Conservation (phyloP, 2,329 filamentous ascomycete species). For the Neophaeococcomyces aloes region DNA sequence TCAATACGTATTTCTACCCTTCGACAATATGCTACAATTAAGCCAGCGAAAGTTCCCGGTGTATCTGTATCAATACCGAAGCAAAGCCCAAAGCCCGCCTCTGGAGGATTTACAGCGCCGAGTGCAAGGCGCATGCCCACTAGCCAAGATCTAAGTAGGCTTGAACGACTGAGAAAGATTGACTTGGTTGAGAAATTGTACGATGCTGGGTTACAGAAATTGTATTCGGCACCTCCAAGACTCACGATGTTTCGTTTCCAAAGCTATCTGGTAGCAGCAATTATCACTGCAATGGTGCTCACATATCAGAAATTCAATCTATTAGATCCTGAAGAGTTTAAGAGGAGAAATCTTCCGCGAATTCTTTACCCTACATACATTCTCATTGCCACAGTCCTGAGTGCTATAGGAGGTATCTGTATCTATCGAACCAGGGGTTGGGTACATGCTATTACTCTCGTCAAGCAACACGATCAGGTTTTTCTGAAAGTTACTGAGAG, state of each 20-base stretch:
- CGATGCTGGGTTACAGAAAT: neutral
- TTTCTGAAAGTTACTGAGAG: too few species aligned
- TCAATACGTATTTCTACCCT: neutral
- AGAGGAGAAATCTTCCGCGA: too few species aligned
- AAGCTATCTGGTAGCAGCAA: neutral
- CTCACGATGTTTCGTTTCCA: neutral
- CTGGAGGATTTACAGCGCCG: too few species aligned
- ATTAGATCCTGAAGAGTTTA: too few species aligned
- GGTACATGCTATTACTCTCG: too few species aligned
- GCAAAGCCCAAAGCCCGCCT: neutral
- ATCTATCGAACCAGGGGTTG: too few species aligned
- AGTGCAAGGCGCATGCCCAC: neutral
- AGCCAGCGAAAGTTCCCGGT: neutral
- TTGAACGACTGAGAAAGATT: neutral
- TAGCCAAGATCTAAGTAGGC: neutral
- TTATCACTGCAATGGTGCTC: neutral
- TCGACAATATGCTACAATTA: conserved; percentile 1
- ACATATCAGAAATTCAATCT: too few species aligned
- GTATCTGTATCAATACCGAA: neutral
- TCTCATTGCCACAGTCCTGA: too few species aligned
- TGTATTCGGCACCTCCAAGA: neutral
- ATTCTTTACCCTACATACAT: too few species aligned
- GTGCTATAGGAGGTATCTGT: too few species aligned
- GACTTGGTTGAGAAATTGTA: conserved; percentile 2
- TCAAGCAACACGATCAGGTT: too few species aligned